These are phyloP conservation scores for Drechmeria coniospora DNA, from an alignment of 2,329 filamentous ascomycete genomes.

Conservation along the genomic window DNA sequence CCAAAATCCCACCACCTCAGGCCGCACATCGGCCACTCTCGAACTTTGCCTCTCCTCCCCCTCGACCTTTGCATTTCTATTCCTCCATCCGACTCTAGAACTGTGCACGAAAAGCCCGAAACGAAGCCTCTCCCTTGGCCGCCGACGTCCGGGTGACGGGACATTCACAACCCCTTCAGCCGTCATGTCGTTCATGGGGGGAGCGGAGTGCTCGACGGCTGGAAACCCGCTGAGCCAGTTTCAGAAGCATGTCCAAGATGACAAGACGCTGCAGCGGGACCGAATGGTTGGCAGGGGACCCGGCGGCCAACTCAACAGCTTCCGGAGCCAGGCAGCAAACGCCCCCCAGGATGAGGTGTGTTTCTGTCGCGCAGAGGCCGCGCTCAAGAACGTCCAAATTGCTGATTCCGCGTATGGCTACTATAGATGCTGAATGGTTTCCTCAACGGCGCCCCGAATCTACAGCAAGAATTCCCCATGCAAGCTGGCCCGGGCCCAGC, in stretches of 20 bases:
- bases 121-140: background rate
- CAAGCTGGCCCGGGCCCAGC: conserved; percentile 32
- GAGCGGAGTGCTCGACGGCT: conserved; percentile 90
- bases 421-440: conserved; percentile 83
- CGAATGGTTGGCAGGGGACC: conserved; percentile 65
- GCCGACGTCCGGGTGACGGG: background rate
- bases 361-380: too few species aligned
- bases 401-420: conserved; percentile 12
- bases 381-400: too few species aligned
- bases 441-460: conserved; percentile 57
- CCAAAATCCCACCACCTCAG: too few species aligned
- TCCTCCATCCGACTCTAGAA: too few species aligned
- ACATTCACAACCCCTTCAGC: background rate
- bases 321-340: conserved; percentile 56
- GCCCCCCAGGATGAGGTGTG: conserved; percentile 58
- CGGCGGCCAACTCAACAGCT: conserved; percentile 55
- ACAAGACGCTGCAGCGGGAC: conserved; percentile 87
- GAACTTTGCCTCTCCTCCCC: background rate
- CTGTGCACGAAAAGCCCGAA: background rate
- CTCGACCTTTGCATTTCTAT: background rate
- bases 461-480: conserved; percentile 39
- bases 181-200: conserved; percentile 85
- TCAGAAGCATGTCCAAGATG: conserved; percentile 91
- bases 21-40: conserved; percentile 1
- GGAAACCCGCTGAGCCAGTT: conserved; percentile 95